Conservation (phyloP, 495 filamentous ascomycete genomes). For the Cudoniella acicularis region DNA sequence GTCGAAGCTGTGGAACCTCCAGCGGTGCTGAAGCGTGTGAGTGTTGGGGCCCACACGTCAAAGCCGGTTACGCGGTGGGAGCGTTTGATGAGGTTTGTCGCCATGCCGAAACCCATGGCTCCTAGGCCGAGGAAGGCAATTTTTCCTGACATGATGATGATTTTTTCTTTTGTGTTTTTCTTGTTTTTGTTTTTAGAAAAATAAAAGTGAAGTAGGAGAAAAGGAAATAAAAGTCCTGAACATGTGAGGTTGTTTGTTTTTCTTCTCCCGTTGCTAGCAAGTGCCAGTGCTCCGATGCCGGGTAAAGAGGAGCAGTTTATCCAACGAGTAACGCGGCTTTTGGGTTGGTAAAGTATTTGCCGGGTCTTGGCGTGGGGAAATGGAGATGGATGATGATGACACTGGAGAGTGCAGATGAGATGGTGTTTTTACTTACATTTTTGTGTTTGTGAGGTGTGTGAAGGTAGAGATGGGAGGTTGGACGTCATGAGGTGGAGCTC, state of each 20-base stretch:
- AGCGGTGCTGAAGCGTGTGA: conserved; percentile 64
- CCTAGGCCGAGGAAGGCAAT: conserved; percentile 80
- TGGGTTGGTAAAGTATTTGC: background rate
- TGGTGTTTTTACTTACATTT: too few species aligned
- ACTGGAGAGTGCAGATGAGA: too few species aligned
- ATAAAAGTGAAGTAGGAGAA: background rate
- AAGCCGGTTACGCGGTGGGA: conserved; percentile 69
- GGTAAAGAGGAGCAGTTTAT: background rate
- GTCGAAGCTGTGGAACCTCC: conserved; percentile 61
- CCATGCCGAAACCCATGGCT: conserved; percentile 85
- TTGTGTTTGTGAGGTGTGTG: background rate
- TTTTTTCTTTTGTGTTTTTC: background rate
- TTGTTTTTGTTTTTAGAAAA: background rate
- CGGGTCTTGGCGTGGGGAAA: background rate
- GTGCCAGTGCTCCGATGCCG: background rate
- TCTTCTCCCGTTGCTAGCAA: too few species aligned
- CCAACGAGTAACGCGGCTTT: background rate
- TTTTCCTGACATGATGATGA: conserved; percentile 18
- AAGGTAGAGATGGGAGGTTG: too few species aligned
- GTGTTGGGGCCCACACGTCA: conserved; percentile 69
- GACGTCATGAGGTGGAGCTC: too few species aligned
- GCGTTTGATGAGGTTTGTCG: conserved; percentile 67
- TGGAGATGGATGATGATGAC: background rate
- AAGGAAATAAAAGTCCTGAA: background rate
- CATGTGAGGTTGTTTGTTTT: background rate